These are phyloP conservation scores for Anaeromyces robustus DNA, from an alignment of 192 early-diverging fungal genomes.

Conservation along the genomic window DNA sequence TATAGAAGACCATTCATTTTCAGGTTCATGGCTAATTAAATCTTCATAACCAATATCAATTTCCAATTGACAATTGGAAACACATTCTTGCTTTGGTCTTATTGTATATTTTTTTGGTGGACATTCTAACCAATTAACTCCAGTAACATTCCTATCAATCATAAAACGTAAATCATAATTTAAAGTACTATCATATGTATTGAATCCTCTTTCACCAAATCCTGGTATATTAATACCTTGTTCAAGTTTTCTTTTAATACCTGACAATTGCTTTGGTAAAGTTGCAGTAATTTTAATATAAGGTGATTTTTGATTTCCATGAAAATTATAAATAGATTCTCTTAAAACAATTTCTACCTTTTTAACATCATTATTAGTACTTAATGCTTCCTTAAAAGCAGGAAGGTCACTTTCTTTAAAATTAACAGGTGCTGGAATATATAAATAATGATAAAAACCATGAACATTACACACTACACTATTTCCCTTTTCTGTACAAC, in stretches of 20 bases:
- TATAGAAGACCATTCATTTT: constrained; percentile 80
- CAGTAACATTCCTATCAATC: constrained; percentile 75
- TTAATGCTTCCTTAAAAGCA: constrained; percentile 26
- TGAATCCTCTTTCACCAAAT: constrained; percentile 26
- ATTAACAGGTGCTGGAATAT: constrained; percentile 72
- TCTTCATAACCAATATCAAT: constrained; percentile 56
- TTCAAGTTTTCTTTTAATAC: constrained; percentile 18
- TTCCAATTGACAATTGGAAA: constrained; percentile 65
- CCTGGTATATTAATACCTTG: constrained; percentile 39
- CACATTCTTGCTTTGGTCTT: constrained; percentile 9
- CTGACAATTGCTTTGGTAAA: constrained; percentile 25
- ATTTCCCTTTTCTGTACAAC: constrained; percentile 47
- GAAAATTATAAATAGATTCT: constrained; percentile 74
- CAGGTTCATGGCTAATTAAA: constrained; percentile 67
- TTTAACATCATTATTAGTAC: constrained; percentile 30
- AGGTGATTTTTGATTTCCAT: constrained; percentile 58
- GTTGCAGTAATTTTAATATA: constrained; percentile 63
- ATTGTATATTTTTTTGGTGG: constrained; percentile 55
- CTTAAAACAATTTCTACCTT: constrained; percentile 58
- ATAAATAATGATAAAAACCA: constrained; percentile 87
- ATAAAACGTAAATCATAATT: constrained; percentile 79
- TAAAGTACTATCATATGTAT: constrained; percentile 79
- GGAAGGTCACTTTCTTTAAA: constrained; percentile 47
- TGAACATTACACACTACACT: constrained; percentile 80
- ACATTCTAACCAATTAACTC: constrained; percentile 86